Evolutionary conservation across 352 stramenopile species (phyloP).

Genomic region (Pythium aphanidermatum): DNA sequence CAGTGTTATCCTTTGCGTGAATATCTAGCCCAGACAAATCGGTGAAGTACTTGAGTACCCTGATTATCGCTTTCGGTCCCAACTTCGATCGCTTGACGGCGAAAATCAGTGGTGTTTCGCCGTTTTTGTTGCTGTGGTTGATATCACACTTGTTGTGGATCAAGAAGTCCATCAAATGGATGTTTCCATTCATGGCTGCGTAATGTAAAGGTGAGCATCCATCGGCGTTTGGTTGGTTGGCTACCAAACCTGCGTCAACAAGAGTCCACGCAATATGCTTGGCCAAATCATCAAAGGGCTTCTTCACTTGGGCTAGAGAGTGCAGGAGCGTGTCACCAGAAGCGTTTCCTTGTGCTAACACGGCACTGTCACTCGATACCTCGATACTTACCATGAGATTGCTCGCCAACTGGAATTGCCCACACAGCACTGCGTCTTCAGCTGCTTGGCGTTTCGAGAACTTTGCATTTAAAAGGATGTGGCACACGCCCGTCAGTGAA

Average conservation of each 20-base stretch:
- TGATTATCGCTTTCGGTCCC: slow-evolving; percentile 19
- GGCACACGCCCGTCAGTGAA: slow-evolving; percentile 62
- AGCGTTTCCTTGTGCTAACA: slow-evolving; percentile 38
- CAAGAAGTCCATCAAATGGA: slow-evolving; percentile 67
- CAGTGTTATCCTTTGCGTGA: slow-evolving; percentile 32
- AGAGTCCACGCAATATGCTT: slow-evolving; percentile 61
- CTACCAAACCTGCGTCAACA: slow-evolving; percentile 40
- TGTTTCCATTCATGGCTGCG: slow-evolving; percentile 42
- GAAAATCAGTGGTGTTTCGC: slow-evolving; percentile 52
- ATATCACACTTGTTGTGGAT: slow-evolving; percentile 44
- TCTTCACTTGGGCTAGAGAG: slow-evolving; percentile 45
- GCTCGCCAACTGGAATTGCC: slow-evolving; percentile 62
- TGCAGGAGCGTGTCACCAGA: slow-evolving; percentile 55
- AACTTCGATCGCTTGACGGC: slow-evolving; percentile 30
- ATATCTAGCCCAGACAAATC: slow-evolving; percentile 27
- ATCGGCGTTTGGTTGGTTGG: slow-evolving; percentile 19
- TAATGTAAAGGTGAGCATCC: slow-evolving; percentile 58
- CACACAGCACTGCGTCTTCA: slow-evolving; percentile 61
- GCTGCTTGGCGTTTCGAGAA: slow-evolving; percentile 69
- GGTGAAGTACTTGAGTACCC: slow-evolving; percentile 46
- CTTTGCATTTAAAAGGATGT: slow-evolving; percentile 69
- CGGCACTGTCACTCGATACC: slow-evolving; percentile 28
- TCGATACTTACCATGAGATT: slow-evolving; percentile 61
- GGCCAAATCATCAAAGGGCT: slow-evolving; percentile 49
- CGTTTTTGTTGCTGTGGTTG: slow-evolving; percentile 33